These are phyloP conservation scores for Viola odorata DNA, from an alignment of 345 rosid genomes.

Conservation along the genomic window DNA sequence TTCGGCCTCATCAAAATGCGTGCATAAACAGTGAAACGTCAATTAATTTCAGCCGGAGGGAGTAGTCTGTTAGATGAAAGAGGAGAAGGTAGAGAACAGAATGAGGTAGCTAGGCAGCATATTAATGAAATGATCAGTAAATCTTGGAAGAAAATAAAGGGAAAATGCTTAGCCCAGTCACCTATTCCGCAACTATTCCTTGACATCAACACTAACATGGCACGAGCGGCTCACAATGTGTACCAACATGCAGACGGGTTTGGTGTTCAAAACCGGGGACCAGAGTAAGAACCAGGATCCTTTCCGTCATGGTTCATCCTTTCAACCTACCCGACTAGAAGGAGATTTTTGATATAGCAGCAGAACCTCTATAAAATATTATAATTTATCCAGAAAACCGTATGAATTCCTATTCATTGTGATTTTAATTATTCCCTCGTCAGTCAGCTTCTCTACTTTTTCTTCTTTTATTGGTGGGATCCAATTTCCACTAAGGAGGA, in stretches of 20 bases:
- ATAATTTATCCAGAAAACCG: too few relatives aligned
- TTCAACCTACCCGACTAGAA: conserved; percentile 1
- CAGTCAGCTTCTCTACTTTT: not conserved
- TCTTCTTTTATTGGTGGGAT: conserved; percentile 3
- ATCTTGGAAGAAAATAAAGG: conserved; percentile 39
- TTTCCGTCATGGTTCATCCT: conserved; percentile 34
- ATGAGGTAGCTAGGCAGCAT: conserved; percentile 29
- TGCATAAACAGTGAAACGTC: too few relatives aligned
- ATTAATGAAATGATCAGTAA: conserved; percentile 24
- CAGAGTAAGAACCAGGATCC: conserved; percentile 25
- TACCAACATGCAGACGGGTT: conserved; percentile 48
- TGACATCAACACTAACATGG: conserved; percentile 24
- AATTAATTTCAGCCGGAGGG: conserved; percentile 46
- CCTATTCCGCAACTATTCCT: conserved; percentile 18
- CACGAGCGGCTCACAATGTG: conserved; percentile 36
- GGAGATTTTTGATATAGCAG: too few relatives aligned
- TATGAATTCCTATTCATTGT: too few relatives aligned
- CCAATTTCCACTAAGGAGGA: conserved; percentile 27
- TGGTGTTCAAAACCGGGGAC: conserved; percentile 32
- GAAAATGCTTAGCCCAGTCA: conserved; percentile 12
- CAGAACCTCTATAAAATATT: too few relatives aligned
- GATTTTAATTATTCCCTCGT: too few relatives aligned
- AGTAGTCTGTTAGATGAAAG: conserved; percentile 38
- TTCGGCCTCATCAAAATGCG: too few relatives aligned
- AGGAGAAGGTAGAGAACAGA: conserved; percentile 32